Base-by-base conservation (phyloP, 768 basidiomycete species). In the Trametes elegans region DNA sequence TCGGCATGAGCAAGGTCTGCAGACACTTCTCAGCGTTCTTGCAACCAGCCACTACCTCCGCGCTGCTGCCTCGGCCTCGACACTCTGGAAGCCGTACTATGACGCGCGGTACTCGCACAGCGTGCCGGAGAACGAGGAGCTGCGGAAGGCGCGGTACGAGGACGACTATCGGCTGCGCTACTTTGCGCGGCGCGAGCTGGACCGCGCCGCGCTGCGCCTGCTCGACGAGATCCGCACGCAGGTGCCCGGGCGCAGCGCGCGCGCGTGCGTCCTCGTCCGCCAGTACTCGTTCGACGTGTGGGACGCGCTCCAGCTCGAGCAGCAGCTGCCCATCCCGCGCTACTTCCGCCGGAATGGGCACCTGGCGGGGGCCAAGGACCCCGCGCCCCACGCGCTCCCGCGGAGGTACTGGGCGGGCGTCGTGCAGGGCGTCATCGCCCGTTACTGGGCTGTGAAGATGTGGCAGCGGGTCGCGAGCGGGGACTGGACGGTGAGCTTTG, bases 31-130 rank as follows among this genome's bases (percentile, higher is more conserved):
- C 18, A 70, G 67, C 32, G 82, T 75, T 60, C 66, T 76, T 19
- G 63, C 50, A 50, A 63, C 71, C 1, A 79, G 67, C 55, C 66
- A 67, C 1, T 58, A 73, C 28, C 67, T 83, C 19, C 70, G 71
- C 32, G 72, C 74, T 49, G 82, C 77, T 7, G 78, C 79, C 3
- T 70, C 65, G 19, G n/a, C 72, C 2, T 51, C 77, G 0, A 51
- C 58, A 3, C 47, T 85, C 28, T 86, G 84, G 84, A 71, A 79
- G 59, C 65, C 74, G 0, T 80, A 81, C 55, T 85, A 84, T 64
- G 68, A 60, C 21, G 67, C 49, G 27, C 77, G 82, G 16, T 85
- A 83, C 64, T 70, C 66, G 8, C 70, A 79, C 57, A 70, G 67
- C 60, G 68, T 74, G 41, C 62, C 69, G n/a, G 58, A 52, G 19